Evolutionary conservation across 2,329 filamentous ascomycete species (phyloP).

Genomic region (Sphaerulina populicola): DNA sequence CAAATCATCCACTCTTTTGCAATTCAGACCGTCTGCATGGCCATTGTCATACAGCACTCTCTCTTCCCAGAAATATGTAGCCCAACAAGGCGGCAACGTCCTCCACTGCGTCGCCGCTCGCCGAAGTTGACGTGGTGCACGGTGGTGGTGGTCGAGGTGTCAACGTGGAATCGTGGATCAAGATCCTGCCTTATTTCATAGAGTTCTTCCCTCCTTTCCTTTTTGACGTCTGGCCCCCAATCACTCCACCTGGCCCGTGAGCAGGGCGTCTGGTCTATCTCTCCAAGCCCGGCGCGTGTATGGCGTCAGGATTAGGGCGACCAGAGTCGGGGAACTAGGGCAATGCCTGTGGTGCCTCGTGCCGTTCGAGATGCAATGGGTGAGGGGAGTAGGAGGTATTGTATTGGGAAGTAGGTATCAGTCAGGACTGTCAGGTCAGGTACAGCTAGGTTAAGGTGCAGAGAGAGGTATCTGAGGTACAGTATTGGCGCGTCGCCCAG

Average conservation of each 20-base stretch:
- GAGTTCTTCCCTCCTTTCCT: not conserved
- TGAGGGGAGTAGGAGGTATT: not conserved
- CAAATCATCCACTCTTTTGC: not conserved
- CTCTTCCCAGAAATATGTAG: slow-evolving; percentile 3
- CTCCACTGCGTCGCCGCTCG: not conserved
- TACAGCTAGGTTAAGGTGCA: no score
- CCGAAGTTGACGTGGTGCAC: not conserved
- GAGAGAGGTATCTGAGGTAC: no score
- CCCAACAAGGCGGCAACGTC: not conserved
- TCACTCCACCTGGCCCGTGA: slow-evolving; percentile 7
- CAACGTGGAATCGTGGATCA: not conserved
- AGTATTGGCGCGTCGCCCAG: no score
- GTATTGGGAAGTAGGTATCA: not conserved
- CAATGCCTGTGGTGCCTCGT: slow-evolving; percentile 6
- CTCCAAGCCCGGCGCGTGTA: slow-evolving; percentile 2
- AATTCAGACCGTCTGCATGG: slow-evolving; percentile 7
- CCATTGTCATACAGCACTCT: not conserved
- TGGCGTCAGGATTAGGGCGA: slow-evolving; percentile 10
- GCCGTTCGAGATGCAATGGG: not conserved
- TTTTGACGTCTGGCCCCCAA: not conserved
- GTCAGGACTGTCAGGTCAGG: no score
- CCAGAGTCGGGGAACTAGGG: slow-evolving; percentile 4
- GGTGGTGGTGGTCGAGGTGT: not conserved
- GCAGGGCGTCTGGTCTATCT: not conserved
- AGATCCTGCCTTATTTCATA: not conserved